Evolutionary conservation across 2,329 filamentous ascomycete species (phyloP).

Genomic region (Penicillium sp.): DNA sequence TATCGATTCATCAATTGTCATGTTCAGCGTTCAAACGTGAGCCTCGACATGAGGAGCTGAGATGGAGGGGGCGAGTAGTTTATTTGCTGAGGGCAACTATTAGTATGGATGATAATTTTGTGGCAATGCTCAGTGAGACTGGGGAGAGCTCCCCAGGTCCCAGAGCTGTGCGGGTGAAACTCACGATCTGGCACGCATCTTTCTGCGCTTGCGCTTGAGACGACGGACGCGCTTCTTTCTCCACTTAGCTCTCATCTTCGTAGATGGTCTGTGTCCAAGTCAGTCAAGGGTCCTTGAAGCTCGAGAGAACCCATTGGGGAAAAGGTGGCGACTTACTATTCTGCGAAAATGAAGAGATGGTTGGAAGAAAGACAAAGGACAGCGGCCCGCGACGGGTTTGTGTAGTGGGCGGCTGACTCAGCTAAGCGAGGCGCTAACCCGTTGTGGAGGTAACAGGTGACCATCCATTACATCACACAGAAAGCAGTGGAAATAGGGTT

Average conservation of each 20-base stretch:
- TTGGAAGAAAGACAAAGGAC: constrained; percentile 37
- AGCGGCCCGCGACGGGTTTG: constrained; percentile 36
- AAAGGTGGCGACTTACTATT: constrained; percentile 36
- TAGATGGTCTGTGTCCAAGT: constrained; percentile 33
- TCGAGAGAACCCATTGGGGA: background rate
- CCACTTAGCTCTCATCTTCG: constrained; percentile 90
- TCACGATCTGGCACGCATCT: constrained; percentile 97
- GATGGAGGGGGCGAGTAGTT: constrained; percentile 57
- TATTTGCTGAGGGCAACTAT: constrained; percentile 56
- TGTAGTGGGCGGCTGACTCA: constrained; percentile 42
- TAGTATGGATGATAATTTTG: constrained; percentile 24
- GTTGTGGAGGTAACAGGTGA: constrained; percentile 13
- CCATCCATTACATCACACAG: constrained; percentile 14
- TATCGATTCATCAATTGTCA: constrained; percentile 34
- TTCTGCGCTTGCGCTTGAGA: constrained; percentile 99
- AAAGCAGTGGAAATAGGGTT: constrained; percentile 18
- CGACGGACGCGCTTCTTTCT: constrained; percentile 99
- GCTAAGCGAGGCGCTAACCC: constrained; percentile 25
- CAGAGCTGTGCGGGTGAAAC: constrained; percentile 36
- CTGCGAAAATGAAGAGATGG: constrained; percentile 45
- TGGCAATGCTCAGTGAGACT: background rate
- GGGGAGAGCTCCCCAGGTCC: background rate
- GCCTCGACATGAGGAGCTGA: constrained; percentile 43
- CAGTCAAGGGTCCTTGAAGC: constrained; percentile 13
- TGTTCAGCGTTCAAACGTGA: constrained; percentile 40